phyloP scores from a whole-genome alignment of 192 early-diverging fungal species.

The Phycomyces nitens region DNA sequence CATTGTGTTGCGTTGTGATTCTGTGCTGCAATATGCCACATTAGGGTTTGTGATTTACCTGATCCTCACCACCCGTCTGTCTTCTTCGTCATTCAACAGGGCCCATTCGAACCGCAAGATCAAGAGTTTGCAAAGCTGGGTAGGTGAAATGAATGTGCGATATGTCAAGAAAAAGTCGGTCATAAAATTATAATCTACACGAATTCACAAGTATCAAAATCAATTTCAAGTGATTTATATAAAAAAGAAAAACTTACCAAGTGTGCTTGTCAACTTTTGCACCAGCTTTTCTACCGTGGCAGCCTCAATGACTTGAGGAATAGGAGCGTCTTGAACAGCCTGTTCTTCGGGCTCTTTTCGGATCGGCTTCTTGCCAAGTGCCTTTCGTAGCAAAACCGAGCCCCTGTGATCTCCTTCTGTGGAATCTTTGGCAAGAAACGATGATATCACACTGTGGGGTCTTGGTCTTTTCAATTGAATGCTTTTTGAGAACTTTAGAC shows the following conservation, averaged over 20 bases:
- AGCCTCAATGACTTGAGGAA: constrained; percentile 31
- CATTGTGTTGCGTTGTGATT: not conserved
- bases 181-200: constrained; percentile 52
- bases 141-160: constrained; percentile 53
- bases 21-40: not conserved
- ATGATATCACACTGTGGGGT: not conserved
- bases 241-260: constrained; percentile 46
- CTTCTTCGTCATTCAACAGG: constrained; percentile 42
- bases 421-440: not conserved
- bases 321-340: not conserved
- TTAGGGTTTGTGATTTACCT: constrained; percentile 24
- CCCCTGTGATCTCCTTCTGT: not conserved
- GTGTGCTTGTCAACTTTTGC: constrained; percentile 48
- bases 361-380: not conserved
- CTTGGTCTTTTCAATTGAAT: no score
- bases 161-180: constrained; percentile 63
- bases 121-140: constrained; percentile 49
- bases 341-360: not conserved
- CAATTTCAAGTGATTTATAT: no score
- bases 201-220: not conserved
- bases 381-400: not conserved
- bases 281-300: constrained; percentile 57
- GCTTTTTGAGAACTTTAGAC: no score
- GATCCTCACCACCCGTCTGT: constrained; percentile 50
- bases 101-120: constrained; percentile 56